Conservation (phyloP, 257 asterid species). For the Verbascum thapsus region DNA sequence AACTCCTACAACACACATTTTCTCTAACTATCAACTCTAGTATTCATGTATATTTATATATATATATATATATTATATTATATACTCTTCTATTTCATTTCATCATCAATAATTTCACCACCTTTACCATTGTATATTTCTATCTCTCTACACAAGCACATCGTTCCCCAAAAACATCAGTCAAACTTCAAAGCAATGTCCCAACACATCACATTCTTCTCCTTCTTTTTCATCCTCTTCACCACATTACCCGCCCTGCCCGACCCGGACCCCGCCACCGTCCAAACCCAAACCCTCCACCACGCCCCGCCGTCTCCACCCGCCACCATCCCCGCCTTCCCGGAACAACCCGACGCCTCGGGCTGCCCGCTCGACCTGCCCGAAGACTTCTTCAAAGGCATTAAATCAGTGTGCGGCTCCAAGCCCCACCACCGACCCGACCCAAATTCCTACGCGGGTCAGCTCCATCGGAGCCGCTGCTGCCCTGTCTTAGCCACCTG, state of each 20-base stretch:
- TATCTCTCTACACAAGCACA: background rate
- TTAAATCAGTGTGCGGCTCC: constrained; percentile 70
- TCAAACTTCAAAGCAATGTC: constrained; percentile 62
- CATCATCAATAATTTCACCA: too few relatives aligned
- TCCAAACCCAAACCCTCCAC: constrained; percentile 52
- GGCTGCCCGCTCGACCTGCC: constrained; percentile 81
- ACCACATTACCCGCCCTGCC: constrained; percentile 44
- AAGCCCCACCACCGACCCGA: constrained; percentile 44
- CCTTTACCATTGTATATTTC: too few relatives aligned
- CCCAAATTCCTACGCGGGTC: constrained; percentile 44
- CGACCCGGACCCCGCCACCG: constrained; percentile 61
- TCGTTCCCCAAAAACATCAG: constrained; percentile 13
- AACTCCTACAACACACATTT: too few relatives aligned
- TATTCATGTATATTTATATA: too few relatives aligned
- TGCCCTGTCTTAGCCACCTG: constrained; percentile 93
- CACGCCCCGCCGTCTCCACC: constrained; percentile 63
- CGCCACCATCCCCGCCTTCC: constrained; percentile 95
- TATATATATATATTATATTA: too few relatives aligned
- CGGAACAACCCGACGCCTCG: constrained; percentile 72
- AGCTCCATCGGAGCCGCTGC: constrained; percentile 75
- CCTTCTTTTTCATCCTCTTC: constrained; percentile 38
- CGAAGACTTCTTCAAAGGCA: constrained; percentile 59
- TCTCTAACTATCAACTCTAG: too few relatives aligned
- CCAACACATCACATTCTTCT: constrained; percentile 30
- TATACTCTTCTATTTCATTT: too few relatives aligned